These are phyloP conservation scores for Pseudozyma pruni DNA, from an alignment of 1,284 basidiomycete species.

Conservation along the genomic window DNA sequence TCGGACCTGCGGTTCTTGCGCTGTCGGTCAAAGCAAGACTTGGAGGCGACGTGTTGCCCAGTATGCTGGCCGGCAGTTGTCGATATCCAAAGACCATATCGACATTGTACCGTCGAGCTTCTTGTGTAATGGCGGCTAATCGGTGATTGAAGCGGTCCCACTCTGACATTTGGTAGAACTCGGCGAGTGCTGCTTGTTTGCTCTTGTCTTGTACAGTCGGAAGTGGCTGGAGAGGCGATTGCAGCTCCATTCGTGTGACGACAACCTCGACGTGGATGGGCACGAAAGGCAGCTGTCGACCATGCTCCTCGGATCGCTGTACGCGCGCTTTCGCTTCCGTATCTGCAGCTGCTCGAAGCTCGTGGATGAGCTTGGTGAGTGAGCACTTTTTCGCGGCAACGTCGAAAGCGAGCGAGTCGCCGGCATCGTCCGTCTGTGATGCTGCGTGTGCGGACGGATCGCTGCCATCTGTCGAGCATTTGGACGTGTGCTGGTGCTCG, in stretches of 20 bases:
- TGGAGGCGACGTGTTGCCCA: constrained; percentile 3
- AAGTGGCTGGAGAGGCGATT: constrained; percentile 17
- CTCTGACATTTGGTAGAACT: constrained; percentile 45
- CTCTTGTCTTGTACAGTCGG: background rate
- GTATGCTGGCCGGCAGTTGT: background rate
- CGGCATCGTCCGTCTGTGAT: background rate
- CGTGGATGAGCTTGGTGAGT: constrained; percentile 34
- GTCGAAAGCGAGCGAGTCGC: constrained; percentile 33
- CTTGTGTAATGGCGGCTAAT: constrained; percentile 33
- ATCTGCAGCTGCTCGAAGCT: constrained; percentile 41
- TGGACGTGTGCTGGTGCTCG: constrained; percentile 17
- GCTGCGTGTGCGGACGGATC: background rate
- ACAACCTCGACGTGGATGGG: constrained; percentile 42
- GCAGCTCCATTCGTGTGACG: constrained; percentile 44
- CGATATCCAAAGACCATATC: constrained; percentile 37
- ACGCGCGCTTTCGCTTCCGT: constrained; percentile 23
- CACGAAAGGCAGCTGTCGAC: constrained; percentile 10
- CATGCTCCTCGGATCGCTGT: constrained; percentile 22
- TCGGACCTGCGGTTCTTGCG: background rate
- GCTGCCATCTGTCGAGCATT: background rate
- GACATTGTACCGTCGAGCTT: constrained; percentile 19
- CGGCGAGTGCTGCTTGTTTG: constrained; percentile 2
- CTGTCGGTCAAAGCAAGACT: constrained; percentile 5
- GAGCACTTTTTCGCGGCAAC: constrained; percentile 42
- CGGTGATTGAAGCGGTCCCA: constrained; percentile 42